Base-by-base conservation (phyloP, 2,329 filamentous ascomycete species). In the Fusarium albidum region DNA sequence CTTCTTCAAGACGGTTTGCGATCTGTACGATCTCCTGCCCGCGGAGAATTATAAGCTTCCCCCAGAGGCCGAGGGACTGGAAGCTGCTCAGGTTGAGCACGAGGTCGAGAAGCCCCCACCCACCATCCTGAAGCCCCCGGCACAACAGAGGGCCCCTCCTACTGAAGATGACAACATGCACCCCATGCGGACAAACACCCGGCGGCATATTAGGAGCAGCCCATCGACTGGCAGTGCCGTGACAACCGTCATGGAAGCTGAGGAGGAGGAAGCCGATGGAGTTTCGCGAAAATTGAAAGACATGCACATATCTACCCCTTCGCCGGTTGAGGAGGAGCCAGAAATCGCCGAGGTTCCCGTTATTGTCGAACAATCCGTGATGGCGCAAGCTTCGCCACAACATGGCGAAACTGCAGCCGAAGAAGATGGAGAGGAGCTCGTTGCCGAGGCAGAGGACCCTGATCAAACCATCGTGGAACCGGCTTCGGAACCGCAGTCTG, bases 41-140 rank as follows among this genome's bases (percentile, higher is more conserved):
- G 87, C 91, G 43, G 95, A 98, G 75, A 97, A 96, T 71, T 97
- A 98, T 77, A 98, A 96, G 55, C 86, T 99, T 37, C 94, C 95
- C 1, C 86, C 90, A 3, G 94, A 98, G 73, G 94, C 95, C 4
- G 94, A 98, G 73, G 94, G 93, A 1, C 76, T 92, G 3, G 91
- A 94, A 59, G 75, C 77, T 12, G 69, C 69, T 3, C 53, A 69
- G 14, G 37, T 70, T 7, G 73, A 76, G 58, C 71, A 77, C 21
- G 82, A 85, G 48, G 58, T 77, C 25, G 69, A 67, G 54, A 71
- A 69, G 50, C 68, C 68, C 5, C 53, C 69, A 8, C 69, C 73
- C 15, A 66, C 69, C 11, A 76, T 77, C 27, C 52, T 75, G 14
- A 77, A 77, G 55, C 69, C 74, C 6, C 64, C 67, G 4, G 55